Conservation (phyloP, 164 flowering plant genomes). For the Nymphaea colorata region DNA sequence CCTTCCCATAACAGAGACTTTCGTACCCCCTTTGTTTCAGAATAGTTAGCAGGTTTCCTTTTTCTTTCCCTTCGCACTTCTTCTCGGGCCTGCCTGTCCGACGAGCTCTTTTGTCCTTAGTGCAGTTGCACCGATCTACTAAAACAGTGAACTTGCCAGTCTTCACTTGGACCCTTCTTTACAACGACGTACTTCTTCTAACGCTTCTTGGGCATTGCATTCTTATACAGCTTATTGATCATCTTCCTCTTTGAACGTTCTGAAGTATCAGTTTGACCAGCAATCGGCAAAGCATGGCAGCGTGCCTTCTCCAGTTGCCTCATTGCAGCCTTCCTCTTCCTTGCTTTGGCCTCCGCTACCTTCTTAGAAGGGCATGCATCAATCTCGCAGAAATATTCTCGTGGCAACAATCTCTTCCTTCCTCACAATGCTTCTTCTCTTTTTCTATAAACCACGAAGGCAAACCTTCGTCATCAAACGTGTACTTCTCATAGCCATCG, state of each 20-base stretch:
- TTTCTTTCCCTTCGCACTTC: conserved; percentile 27
- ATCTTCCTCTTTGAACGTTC: conserved; percentile 70
- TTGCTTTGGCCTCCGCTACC: conserved; percentile 81
- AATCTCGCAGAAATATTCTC: conserved; percentile 73
- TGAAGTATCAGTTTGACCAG: conserved; percentile 67
- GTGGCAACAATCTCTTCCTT: conserved; percentile 79
- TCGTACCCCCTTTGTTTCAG: conserved; percentile 36
- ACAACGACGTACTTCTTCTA: conserved; percentile 84
- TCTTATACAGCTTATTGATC: conserved; percentile 75
- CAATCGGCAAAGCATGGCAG: conserved; percentile 67
- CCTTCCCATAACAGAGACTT: conserved; percentile 17
- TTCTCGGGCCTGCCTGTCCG: conserved; percentile 46
- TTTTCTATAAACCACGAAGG: conserved; percentile 87
- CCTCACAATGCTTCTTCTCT: conserved; percentile 64
- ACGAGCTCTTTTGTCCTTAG: conserved; percentile 62
- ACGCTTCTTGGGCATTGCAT: conserved; percentile 64
- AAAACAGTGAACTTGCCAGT: conserved; percentile 74
- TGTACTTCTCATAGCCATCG: conserved; percentile 76
- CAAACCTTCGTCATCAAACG: conserved; percentile 76
- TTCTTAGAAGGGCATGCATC: conserved; percentile 94
- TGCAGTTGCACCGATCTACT: conserved; percentile 78
- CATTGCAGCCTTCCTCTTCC: conserved; percentile 74
- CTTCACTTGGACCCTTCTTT: conserved; percentile 85
- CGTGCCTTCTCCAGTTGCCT: conserved; percentile 78
- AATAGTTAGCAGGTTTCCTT: conserved; percentile 8